Evolutionary conservation across 371 early-diverging fungal species (phyloP).

Genomic region (Rhizopus arrhizus): DNA sequence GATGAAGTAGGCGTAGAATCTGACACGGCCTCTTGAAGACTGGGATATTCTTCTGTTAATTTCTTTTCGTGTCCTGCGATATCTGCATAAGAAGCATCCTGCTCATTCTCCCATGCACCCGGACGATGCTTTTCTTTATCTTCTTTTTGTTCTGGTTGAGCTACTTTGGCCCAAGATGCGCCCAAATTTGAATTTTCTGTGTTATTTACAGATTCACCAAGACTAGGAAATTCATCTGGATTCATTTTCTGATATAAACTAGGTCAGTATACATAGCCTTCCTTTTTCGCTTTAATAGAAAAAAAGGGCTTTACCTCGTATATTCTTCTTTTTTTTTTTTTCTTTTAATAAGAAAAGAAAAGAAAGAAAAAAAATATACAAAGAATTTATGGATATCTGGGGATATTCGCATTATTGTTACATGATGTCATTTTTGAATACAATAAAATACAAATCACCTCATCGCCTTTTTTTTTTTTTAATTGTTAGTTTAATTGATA

Average conservation of each 20-base stretch:
- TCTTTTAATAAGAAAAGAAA: constrained; percentile 1
- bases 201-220: constrained; percentile 17
- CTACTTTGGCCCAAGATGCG: constrained; percentile 38
- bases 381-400: not conserved
- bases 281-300: not conserved
- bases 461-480: not conserved
- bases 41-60: constrained; percentile 37
- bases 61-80: constrained; percentile 30
- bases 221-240: constrained; percentile 27
- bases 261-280: not conserved
- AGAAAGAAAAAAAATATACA: not conserved
- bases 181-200: constrained; percentile 14
- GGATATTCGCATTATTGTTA: not conserved
- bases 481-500: too few relatives aligned
- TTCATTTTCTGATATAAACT: constrained; percentile 16
- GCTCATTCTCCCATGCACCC: not conserved
- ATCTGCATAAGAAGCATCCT: constrained; percentile 28
- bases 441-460: not conserved
- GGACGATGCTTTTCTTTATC: constrained; percentile 5
- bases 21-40: constrained; percentile 30
- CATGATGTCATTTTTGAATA: not conserved
- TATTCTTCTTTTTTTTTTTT: not conserved
- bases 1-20: constrained; percentile 22
- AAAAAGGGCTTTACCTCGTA: not conserved
- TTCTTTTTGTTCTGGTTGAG: constrained; percentile 14